Evolutionary conservation across 768 basidiomycete genomes (phyloP), one percentile per base, ranked within the genome.

Genomic region (Termitomyces sp.): DNA sequence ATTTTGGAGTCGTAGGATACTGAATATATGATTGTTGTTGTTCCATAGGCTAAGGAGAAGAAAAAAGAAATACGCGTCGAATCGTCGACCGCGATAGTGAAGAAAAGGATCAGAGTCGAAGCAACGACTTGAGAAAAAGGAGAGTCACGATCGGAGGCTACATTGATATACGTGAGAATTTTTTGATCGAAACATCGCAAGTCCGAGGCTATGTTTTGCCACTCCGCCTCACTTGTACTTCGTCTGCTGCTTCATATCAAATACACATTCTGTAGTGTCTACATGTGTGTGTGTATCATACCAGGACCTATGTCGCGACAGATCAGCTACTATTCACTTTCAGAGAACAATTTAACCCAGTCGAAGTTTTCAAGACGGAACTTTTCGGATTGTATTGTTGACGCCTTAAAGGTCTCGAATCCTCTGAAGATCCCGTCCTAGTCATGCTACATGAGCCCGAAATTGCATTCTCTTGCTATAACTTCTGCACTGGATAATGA

Each of bases 1-100:
- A 68, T 56, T 71, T 75, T 37, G 68, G 68, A 33, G 68, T 64
- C 21, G 68, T 69, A n/a, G 63, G 63, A 28, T 66, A 67, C 54
- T 72, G 70, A 43, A 70, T 63, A 61, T 70, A 63, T 55, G 63
- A 56, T 59, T 71, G 67, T 59, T 68, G 66, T 57, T 66, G 65
- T 62, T 73, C 72, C 74, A 75, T 75, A 64, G 50, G 54, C 48
- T 58, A 23, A 51, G 50, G 37, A 43, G 21, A 41, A 40, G 46
- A 51, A 44, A 31, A 57, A 26, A 10, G 37, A n/a, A 55, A 47
- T 19, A 53, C 57, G 59, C 60, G 54, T 55, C 63, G 60, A 58
- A 53, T 26, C 17, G 48, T 44, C 57, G 57, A 60, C 57, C 52
- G 53, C 54, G 46, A 43, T 38, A 35, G 28, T 26, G 38, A 50